A percentile compares a stretch with the other conserved stretches of the same genome.
phyloP scores from a whole-genome alignment of 208 protist species.

The Crithidia bombi region DNA sequence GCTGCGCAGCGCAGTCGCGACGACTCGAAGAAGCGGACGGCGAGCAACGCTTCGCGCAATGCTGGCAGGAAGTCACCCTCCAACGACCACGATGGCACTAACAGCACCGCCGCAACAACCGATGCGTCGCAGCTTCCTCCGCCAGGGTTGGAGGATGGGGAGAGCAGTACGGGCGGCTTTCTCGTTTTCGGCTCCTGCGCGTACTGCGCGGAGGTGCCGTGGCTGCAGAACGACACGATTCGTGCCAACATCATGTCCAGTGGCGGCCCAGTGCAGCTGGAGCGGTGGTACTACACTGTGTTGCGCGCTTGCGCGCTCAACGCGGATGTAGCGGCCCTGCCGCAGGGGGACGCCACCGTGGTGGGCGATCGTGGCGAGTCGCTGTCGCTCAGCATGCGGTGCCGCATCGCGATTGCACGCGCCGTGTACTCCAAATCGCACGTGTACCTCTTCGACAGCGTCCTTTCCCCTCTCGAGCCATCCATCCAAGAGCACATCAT shows the following conservation, averaged over 20 bases:
- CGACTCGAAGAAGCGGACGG: slow-evolving; percentile 6
- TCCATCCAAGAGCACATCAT: slow-evolving; percentile 66
- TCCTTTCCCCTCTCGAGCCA: slow-evolving; percentile 89
- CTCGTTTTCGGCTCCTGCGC: slow-evolving; percentile 67
- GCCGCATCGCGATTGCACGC: slow-evolving; percentile 79
- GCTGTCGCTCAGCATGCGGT: slow-evolving; percentile 77
- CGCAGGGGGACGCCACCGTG: slow-evolving; percentile 85
- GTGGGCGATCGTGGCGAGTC: slow-evolving; percentile 74
- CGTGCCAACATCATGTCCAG: slow-evolving; percentile 93
- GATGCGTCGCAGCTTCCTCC: slow-evolving; percentile 19
- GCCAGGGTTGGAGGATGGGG: slow-evolving; percentile 12
- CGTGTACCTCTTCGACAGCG: slow-evolving; percentile 90
- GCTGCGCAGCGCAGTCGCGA: not conserved
- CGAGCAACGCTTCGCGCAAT: not conserved
- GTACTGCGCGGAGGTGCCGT: slow-evolving; percentile 85
- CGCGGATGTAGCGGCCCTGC: slow-evolving; percentile 76
- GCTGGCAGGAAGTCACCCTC: slow-evolving; percentile 3
- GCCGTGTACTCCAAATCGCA: slow-evolving; percentile 81
- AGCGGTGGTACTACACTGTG: slow-evolving; percentile 68
- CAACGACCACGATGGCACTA: slow-evolving; percentile 7
- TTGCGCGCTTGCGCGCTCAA: slow-evolving; percentile 73
- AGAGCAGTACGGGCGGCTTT: slow-evolving; percentile 52
- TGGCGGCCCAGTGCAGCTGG: slow-evolving; percentile 30
- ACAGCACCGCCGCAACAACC: slow-evolving; percentile 20
- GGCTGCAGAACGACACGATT: slow-evolving; percentile 92